phyloP scores from a whole-genome alignment of 805 yeast genomes.

The Sugiyamaella marilandica region DNA sequence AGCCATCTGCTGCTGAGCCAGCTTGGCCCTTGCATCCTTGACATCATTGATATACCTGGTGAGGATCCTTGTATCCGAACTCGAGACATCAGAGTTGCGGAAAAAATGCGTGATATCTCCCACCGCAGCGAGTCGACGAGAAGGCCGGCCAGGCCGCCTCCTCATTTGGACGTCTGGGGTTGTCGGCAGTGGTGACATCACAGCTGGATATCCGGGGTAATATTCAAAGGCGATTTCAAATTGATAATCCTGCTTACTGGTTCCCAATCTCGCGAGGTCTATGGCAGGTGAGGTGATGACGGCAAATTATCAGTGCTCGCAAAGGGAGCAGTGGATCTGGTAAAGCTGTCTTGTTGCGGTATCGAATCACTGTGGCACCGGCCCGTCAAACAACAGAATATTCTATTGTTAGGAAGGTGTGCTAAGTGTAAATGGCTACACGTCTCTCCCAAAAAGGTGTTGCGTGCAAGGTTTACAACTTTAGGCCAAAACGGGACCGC shows the following conservation, averaged over 20 bases:
- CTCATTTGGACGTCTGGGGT: not conserved
- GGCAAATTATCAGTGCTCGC: no score
- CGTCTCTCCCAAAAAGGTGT: conserved; percentile 3
- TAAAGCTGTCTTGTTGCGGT: no score
- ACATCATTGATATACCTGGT: not conserved
- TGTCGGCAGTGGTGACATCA: no score
- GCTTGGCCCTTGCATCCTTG: not conserved
- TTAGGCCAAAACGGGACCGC: conserved; percentile 2
- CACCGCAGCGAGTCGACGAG: not conserved
- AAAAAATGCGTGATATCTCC: conserved; percentile 1
- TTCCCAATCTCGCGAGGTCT: no score
- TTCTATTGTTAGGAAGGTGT: no score
- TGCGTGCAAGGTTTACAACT: conserved; percentile 3
- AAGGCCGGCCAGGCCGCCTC: not conserved
- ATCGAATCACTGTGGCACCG: no score
- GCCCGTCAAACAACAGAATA: no score
- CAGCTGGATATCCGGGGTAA: no score
- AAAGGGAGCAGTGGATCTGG: no score
- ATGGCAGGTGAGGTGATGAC: no score
- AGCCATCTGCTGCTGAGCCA: not conserved
- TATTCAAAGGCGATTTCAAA: no score
- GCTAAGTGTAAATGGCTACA: not conserved
- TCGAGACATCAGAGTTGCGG: not conserved
- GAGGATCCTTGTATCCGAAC: not conserved
- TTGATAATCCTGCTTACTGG: no score